Conservation (phyloP, 139 green algal species). For the Micractinium conductrix region DNA sequence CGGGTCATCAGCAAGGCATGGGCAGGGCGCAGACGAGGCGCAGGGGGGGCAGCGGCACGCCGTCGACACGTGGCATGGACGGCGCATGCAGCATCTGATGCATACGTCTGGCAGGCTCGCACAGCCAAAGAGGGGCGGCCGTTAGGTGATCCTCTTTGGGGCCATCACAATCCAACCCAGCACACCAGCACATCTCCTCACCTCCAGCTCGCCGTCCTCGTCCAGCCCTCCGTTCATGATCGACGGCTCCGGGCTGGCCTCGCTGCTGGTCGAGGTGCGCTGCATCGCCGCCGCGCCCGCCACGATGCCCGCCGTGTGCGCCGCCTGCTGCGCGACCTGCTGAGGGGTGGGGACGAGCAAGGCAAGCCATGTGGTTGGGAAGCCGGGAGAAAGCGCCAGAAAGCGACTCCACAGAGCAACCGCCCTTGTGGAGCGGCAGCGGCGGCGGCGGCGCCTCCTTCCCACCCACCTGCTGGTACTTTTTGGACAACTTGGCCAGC, state of each 20-base stretch:
- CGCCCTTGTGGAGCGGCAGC: too few relatives aligned
- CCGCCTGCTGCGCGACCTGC: constrained; percentile 29
- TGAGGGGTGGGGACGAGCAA: not conserved
- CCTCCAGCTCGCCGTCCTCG: constrained; percentile 37
- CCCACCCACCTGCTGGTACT: constrained; percentile 34
- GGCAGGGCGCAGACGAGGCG: too few relatives aligned
- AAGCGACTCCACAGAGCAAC: too few relatives aligned
- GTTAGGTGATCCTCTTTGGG: too few relatives aligned
- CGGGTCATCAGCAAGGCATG: too few relatives aligned
- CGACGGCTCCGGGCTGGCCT: not conserved
- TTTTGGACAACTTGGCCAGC: constrained; percentile 37
- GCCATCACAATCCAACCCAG: too few relatives aligned
- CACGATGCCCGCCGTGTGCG: constrained; percentile 29
- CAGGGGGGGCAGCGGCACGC: too few relatives aligned
- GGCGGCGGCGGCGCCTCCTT: constrained; percentile 18
- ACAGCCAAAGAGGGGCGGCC: too few relatives aligned
- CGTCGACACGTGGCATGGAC: not conserved
- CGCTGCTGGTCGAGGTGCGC: not conserved
- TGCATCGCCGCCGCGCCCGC: constrained; percentile 8
- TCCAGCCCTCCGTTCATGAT: not conserved
- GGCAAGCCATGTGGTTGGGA: not conserved
- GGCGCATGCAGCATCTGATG: too few relatives aligned
- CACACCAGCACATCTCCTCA: not conserved
- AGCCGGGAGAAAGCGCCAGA: too few relatives aligned
- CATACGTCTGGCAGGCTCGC: too few relatives aligned